Evolutionary conservation across 2,329 filamentous ascomycete species (phyloP).

Genomic region (Trichoderma harzianum): DNA sequence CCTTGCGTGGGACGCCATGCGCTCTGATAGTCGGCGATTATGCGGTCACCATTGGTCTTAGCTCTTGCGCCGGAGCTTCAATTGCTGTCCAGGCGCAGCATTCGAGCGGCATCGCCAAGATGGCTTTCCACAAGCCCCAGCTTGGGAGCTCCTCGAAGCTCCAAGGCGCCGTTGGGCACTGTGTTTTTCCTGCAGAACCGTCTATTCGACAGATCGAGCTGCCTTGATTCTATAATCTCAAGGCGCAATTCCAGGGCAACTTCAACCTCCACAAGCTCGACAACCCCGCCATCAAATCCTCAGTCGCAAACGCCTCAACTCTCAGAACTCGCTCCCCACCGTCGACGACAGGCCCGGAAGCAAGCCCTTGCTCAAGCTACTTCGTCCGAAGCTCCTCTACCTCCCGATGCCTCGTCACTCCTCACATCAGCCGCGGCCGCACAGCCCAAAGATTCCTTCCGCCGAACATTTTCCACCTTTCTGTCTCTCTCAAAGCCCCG

Average conservation of each 20-base stretch:
- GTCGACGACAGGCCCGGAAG: constrained; percentile 34
- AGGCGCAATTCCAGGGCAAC: constrained; percentile 28
- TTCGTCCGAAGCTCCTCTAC: constrained; percentile 33
- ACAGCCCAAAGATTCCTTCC: constrained; percentile 49
- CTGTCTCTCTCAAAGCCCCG: constrained; percentile 95
- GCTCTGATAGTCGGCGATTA: constrained; percentile 29
- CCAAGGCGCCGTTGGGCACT: constrained; percentile 21
- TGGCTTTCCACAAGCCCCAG: constrained; percentile 32
- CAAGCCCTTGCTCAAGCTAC: constrained; percentile 20
- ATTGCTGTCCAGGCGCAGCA: constrained; percentile 24
- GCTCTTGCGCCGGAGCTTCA: constrained; percentile 30
- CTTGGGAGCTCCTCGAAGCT: constrained; percentile 26
- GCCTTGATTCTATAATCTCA: constrained; percentile 34
- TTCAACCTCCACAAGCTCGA: constrained; percentile 25
- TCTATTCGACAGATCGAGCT: constrained; percentile 35
- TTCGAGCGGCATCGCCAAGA: constrained; percentile 21
- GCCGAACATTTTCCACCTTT: constrained; percentile 71
- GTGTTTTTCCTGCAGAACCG: constrained; percentile 38
- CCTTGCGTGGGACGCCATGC: constrained; percentile 28
- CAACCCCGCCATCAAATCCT: constrained; percentile 20
- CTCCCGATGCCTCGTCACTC: constrained; percentile 52
- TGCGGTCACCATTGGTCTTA: constrained; percentile 34
- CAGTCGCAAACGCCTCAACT: constrained; percentile 23
- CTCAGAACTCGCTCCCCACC: constrained; percentile 33
- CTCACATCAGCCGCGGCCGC: constrained; percentile 51